phyloP scores from a whole-genome alignment of 148 eudicot genomes.

The Silene uniflora region DNA sequence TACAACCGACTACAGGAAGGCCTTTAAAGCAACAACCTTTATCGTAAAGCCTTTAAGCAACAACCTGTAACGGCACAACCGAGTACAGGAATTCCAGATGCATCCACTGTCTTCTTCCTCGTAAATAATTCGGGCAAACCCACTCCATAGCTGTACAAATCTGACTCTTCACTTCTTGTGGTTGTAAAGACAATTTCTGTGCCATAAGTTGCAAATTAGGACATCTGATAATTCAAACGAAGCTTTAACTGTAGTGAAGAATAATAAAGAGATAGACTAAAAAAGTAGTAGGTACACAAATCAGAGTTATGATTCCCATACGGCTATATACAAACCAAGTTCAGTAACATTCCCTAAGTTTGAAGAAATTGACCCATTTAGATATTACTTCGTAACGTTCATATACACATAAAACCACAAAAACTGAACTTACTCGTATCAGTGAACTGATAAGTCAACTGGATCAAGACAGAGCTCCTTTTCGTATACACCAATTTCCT shows the following conservation, averaged over 20 bases:
- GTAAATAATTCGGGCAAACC: slow-evolving; percentile 66
- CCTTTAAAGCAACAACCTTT: too few species aligned
- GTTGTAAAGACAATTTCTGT: slow-evolving; percentile 67
- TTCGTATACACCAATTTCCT: too few species aligned
- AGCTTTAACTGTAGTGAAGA: background rate
- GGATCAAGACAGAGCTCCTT: too few species aligned
- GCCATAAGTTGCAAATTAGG: background rate
- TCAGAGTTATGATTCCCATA: slow-evolving; percentile 25
- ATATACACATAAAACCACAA: too few species aligned
- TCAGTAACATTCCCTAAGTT: slow-evolving; percentile 45
- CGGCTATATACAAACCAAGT: slow-evolving; percentile 34
- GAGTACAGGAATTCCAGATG: slow-evolving; percentile 17
- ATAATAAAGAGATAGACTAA: background rate
- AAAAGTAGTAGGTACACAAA: too few species aligned
- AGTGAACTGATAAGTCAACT: too few species aligned
- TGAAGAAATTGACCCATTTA: slow-evolving; percentile 50
- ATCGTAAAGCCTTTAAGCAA: too few species aligned
- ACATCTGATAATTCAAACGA: background rate
- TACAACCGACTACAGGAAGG: too few species aligned
- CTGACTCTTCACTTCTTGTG: slow-evolving; percentile 46
- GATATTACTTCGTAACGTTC: too few species aligned
- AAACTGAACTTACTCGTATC: too few species aligned
- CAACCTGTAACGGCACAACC: too few species aligned
- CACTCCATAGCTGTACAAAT: slow-evolving; percentile 79
- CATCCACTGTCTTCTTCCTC: slow-evolving; percentile 50